Evolutionary conservation across 1,139 yeast genomes (phyloP).

Genomic region (Lodderomyces beijingensis): DNA sequence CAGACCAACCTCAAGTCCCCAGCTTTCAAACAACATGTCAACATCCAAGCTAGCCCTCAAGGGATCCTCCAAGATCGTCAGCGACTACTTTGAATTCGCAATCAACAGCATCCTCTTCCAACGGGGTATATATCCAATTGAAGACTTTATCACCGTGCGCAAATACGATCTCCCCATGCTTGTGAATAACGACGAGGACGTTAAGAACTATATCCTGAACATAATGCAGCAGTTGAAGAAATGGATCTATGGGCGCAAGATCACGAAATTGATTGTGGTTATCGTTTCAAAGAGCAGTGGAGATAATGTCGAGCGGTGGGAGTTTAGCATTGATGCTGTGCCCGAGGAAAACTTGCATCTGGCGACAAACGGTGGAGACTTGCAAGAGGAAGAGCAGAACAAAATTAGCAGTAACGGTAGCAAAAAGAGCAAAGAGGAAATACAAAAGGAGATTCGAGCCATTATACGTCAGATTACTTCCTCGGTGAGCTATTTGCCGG

Average conservation of each 20-base stretch:
- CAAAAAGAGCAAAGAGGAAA: slow-evolving; percentile 41
- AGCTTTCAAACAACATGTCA: too few species aligned
- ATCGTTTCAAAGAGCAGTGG: slow-evolving; percentile 65
- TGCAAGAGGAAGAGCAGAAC: slow-evolving; percentile 45
- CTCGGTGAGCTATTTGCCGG: slow-evolving; percentile 80
- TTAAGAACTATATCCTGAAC: slow-evolving; percentile 61
- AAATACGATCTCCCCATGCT: slow-evolving; percentile 80
- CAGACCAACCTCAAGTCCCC: too few species aligned
- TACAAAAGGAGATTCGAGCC: slow-evolving; percentile 76
- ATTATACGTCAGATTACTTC: slow-evolving; percentile 88
- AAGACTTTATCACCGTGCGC: slow-evolving; percentile 74
- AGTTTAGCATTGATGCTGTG: slow-evolving; percentile 60
- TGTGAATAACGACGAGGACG: slow-evolving; percentile 72
- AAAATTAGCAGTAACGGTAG: slow-evolving; percentile 44
- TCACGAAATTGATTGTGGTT: slow-evolving; percentile 66
- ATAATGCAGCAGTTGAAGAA: slow-evolving; percentile 73
- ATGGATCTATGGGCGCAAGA: slow-evolving; percentile 75
- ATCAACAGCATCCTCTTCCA: slow-evolving; percentile 81
- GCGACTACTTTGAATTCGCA: slow-evolving; percentile 82
- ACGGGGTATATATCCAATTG: slow-evolving; percentile 86
- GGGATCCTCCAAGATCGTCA: slow-evolving; percentile 74
- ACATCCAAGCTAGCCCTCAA: slow-evolving; percentile 52
- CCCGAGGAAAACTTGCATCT: slow-evolving; percentile 7
- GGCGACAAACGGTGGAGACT: neutral
- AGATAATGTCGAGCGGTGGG: slow-evolving; percentile 82